These are phyloP conservation scores for Neurospora africana DNA, from an alignment of 495 filamentous ascomycete species.

Conservation along the genomic window DNA sequence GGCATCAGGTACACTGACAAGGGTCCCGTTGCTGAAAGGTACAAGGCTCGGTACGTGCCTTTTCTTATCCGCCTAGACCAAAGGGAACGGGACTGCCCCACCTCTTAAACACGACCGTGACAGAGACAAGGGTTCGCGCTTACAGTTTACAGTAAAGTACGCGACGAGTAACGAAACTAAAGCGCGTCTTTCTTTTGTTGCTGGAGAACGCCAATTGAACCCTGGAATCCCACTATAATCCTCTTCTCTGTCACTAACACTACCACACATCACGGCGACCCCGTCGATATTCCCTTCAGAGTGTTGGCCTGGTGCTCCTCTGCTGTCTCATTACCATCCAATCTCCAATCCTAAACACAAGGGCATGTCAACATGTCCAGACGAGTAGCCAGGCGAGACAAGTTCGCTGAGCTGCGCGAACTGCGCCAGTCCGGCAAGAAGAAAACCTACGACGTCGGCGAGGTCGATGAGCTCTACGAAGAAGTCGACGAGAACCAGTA, in stretches of 20 bases:
- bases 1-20: neutral
- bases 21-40: neutral
- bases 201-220: neutral
- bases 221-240: neutral
- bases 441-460: slow-evolving; percentile 77
- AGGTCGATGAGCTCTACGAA: slow-evolving; percentile 80
- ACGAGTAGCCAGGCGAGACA: slow-evolving; percentile 32
- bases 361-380: slow-evolving; percentile 29
- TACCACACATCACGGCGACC: neutral
- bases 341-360: neutral
- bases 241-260: neutral
- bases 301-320: neutral
- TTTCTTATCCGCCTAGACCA: neutral
- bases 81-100: neutral
- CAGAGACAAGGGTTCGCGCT: neutral
- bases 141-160: neutral
- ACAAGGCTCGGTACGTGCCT: neutral
- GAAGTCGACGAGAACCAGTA: slow-evolving; percentile 96
- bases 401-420: slow-evolving; percentile 71
- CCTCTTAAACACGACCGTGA: neutral
- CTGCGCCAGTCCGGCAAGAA: slow-evolving; percentile 86
- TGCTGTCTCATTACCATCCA: neutral
- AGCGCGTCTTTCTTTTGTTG: neutral
- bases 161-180: neutral
- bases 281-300: neutral